These are phyloP conservation scores for Sporothrix dimorphospora DNA, from an alignment of 2,329 filamentous ascomycete genomes.

Conservation along the genomic window DNA sequence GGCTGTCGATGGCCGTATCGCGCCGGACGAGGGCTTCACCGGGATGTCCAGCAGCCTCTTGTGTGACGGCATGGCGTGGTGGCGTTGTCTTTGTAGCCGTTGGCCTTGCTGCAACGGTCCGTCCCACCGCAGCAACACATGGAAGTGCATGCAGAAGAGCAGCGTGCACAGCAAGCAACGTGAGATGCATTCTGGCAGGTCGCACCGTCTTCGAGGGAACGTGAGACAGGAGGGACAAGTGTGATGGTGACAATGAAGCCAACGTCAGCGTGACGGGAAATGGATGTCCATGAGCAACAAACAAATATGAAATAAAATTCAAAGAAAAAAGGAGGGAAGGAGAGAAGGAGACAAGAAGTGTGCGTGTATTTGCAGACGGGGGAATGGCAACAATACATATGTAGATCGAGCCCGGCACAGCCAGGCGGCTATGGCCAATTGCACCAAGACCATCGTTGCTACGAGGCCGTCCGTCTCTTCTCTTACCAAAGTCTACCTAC, in stretches of 20 bases:
- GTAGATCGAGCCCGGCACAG: background rate
- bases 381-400: background rate
- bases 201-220: background rate
- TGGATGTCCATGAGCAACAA: too few relatives aligned
- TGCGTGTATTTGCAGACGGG: background rate
- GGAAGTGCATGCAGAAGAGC: background rate
- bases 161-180: background rate
- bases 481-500: too few relatives aligned
- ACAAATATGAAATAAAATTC: too few relatives aligned
- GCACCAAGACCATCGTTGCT: too few relatives aligned
- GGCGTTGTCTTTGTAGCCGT: background rate
- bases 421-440: background rate
- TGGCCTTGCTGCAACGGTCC: background rate
- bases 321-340: too few relatives aligned
- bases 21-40: too few relatives aligned
- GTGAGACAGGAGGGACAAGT: background rate
- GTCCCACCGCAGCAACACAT: background rate
- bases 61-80: background rate
- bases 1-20: background rate
- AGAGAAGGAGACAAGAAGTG: background rate
- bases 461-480: too few relatives aligned
- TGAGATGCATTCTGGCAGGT: background rate
- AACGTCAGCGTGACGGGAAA: background rate
- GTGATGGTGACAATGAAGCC: background rate
- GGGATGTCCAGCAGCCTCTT: background rate